Evolutionary conservation across 2,329 filamentous ascomycete species (phyloP), one percentile per base, ranked within the genome.

Genomic region (Gnomoniopsis sp.): DNA sequence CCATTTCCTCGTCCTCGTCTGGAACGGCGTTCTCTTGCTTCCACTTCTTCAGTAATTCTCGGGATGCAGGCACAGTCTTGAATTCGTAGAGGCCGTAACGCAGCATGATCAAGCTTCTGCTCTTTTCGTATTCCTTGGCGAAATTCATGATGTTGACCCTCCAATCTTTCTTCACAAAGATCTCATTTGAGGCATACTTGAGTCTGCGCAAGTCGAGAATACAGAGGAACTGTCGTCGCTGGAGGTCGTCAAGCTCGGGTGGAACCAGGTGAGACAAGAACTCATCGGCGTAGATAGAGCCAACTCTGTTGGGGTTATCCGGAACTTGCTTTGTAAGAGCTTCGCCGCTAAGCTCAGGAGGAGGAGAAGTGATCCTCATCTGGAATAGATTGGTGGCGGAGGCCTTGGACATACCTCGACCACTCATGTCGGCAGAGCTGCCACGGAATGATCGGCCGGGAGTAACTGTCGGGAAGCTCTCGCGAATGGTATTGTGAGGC

Each of bases 121-220:
- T 86, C 74, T 86, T 86, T 68, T 86, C 83, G 61, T 84, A 86
- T 68, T 86, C 83, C 68, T 85, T 86, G 43, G 83, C 82, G 59
- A 86, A 86, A 68, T 85, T 86, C 63, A 82, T 69, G 19, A 86
- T 79, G 63, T 86, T 86, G 55, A 86, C 70, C 70, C 83, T 84
- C 83, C 83, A 86, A 63, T 84, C 82, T 68, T 86, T 86, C 67
- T 79, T 81, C 19, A 72, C 67, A 59, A 86, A 86, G 17, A 86
- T 83, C 65, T 86, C 83, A 64, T 85, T 78, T 30, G 83, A 83
- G 6, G 82, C 80, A 65, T 85, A 84, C 70, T 86, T 86, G 49
- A 86, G 75, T 62, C 83, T 78, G 60, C 83, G 81, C 58, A 86
- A 73, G 66, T 86, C 83, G 64, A 86, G 80, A 62, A 86, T 81